Evolutionary conservation across 2,329 filamentous ascomycete species (phyloP), one percentile per base, ranked within the genome.

Genomic region (Penicillium sp.): DNA sequence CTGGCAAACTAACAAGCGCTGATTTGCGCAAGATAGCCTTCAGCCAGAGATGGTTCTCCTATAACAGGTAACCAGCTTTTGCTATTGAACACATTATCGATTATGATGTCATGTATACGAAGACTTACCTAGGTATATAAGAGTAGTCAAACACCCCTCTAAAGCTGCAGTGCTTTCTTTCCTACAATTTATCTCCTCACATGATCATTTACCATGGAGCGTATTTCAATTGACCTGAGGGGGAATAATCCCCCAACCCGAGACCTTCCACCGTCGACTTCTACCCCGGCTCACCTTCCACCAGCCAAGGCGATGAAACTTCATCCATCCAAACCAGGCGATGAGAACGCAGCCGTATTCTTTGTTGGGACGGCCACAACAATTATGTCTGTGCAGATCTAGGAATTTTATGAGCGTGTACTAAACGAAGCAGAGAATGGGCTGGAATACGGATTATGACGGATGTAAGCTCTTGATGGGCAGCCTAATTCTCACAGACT

Each of bases 231-330:
- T 48, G 66, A 74, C 40, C 70, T 71, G 2, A 58, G 56, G 3
- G 54, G 64, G 12, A 58, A 65, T 0, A 57, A 66, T 38, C 56
- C 69, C 4, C 72, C 74, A 5, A 73, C 69, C 2, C 67, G 71
- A 28, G 65, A 74, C 49, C 51, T 68, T 6, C 55, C 62, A 13
- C 45, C 56, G 1, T 29, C 45, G 3, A 46, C 50, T 13, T 19
- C 53, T 9, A 52, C 68, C 4, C 66, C 72, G 3, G 47, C 58
- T 13, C 54, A 60, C 8, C 60, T 77, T 0, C 74, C 75, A 7
- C 54, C 63, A 8, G 67, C 74, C n/a, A 75, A 72, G 54, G 64
- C 69, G 40, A 72, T 66, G 39, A 74, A 74, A 51, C 45, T 70
- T 4, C 70, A 75, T 57, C 74, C 75, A 1, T 61, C 63, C 2